These are phyloP conservation scores for Wickerhamomyces ciferrii DNA, from an alignment of 805 yeast species.

Conservation along the genomic window DNA sequence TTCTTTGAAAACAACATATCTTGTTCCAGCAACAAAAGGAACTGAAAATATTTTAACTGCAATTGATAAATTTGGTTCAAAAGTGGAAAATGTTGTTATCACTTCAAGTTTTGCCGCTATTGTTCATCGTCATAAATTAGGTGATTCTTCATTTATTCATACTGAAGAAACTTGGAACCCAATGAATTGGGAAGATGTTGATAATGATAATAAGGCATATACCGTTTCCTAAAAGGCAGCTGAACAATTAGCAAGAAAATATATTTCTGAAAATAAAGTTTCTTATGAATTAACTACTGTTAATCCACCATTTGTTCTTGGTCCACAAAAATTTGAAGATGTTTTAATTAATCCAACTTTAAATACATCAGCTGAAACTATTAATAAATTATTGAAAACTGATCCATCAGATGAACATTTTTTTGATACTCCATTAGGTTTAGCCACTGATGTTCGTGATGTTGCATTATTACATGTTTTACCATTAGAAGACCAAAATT, in stretches of 20 bases:
- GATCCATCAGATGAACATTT: slow-evolving; percentile 23
- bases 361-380: slow-evolving; percentile 28
- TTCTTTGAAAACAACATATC: slow-evolving; percentile 38
- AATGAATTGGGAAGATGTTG: slow-evolving; percentile 38
- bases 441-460: slow-evolving; percentile 38
- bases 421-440: slow-evolving; percentile 10
- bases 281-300: slow-evolving; percentile 35
- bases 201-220: slow-evolving; percentile 34
- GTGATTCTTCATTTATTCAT: slow-evolving; percentile 23
- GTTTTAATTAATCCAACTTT: slow-evolving; percentile 26
- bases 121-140: slow-evolving; percentile 24
- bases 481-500: slow-evolving; percentile 23
- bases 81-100: slow-evolving; percentile 39
- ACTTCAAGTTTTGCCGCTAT: slow-evolving; percentile 46
- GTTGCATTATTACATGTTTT: slow-evolving; percentile 40
- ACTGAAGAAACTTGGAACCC: slow-evolving; percentile 44
- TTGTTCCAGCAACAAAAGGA: slow-evolving; percentile 50
- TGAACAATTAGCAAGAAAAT: slow-evolving; percentile 53
- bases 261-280: slow-evolving; percentile 23
- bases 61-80: slow-evolving; percentile 28
- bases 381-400: slow-evolving; percentile 24
- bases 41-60: slow-evolving; percentile 43
- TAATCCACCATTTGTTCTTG: slow-evolving; percentile 48
- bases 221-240: slow-evolving; percentile 51
- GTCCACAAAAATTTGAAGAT: slow-evolving; percentile 46